These are phyloP conservation scores for Pseudomassariella vexata DNA, from an alignment of 2,329 filamentous ascomycete species.

Conservation along the genomic window DNA sequence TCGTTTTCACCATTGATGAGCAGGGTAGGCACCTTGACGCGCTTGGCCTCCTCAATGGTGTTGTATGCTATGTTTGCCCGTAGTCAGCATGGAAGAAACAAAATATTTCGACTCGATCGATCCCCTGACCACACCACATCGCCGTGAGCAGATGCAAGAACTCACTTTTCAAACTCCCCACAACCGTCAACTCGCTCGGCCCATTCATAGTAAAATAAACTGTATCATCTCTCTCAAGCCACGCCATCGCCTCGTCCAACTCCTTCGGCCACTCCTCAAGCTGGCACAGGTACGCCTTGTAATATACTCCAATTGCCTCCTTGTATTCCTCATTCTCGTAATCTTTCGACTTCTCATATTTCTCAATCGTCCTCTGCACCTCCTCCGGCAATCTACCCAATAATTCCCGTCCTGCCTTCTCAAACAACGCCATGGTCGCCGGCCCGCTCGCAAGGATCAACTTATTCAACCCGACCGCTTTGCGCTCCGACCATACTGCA, in stretches of 20 bases:
- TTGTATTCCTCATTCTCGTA: slow-evolving; percentile 24
- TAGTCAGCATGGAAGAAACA: slow-evolving; percentile 15
- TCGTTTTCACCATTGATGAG: slow-evolving; percentile 28
- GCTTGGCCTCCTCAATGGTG: too few species aligned
- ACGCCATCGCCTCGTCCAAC: slow-evolving; percentile 21
- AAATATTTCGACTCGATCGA: too few species aligned
- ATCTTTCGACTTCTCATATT: slow-evolving; percentile 16
- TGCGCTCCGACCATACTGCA: too few species aligned
- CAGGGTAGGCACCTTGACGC: slow-evolving; percentile 22
- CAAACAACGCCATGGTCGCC: slow-evolving; percentile 22
- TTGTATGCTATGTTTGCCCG: slow-evolving; percentile 22
- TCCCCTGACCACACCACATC: too few species aligned
- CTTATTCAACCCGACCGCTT: slow-evolving; percentile 12
- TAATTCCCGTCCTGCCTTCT: too few species aligned
- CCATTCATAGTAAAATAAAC: slow-evolving; percentile 27
- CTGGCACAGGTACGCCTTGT: slow-evolving; percentile 22
- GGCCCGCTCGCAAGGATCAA: slow-evolving; percentile 23
- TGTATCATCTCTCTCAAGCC: slow-evolving; percentile 25
- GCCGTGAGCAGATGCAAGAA: neutral
- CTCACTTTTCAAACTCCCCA: too few species aligned
- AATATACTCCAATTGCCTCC: slow-evolving; percentile 23
- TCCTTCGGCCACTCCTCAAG: slow-evolving; percentile 24
- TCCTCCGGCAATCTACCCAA: slow-evolving; percentile 13
- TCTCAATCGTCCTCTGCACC: slow-evolving; percentile 16
- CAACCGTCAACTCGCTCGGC: too few species aligned